phyloP scores from a whole-genome alignment of 2,329 filamentous ascomycete genomes.

The Allantophomopsis cytisporea region DNA sequence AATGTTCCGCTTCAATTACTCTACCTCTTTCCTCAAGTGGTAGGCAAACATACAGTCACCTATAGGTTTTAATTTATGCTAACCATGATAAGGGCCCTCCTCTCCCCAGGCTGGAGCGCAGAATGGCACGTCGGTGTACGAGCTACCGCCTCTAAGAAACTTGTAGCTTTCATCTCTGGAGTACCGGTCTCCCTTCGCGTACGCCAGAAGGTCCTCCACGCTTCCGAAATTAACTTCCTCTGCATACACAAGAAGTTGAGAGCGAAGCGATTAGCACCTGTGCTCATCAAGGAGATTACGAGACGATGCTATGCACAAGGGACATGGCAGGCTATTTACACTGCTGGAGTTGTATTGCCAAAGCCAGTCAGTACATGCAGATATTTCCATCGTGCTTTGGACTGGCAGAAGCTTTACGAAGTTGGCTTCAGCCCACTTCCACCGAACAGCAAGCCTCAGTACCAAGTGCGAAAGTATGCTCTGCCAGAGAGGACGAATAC shows the following conservation, averaged over 20 bases:
- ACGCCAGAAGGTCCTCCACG: conserved; percentile 58
- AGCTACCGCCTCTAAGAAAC: conserved; percentile 66
- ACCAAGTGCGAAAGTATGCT: conserved; percentile 77
- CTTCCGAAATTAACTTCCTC: conserved; percentile 95
- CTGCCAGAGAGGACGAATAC: conserved; percentile 63
- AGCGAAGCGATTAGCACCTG: conserved; percentile 79
- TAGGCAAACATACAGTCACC: conserved; percentile 22
- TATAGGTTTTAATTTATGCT: conserved; percentile 3
- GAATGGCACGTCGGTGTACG: conserved; percentile 94
- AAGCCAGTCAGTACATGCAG: conserved; percentile 86
- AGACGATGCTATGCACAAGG: conserved; percentile 76
- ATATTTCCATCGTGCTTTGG: conserved; percentile 86
- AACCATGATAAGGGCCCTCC: conserved; percentile 56
- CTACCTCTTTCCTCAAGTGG: conserved; percentile 79
- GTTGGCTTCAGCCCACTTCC: conserved; percentile 89
- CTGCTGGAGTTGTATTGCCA: conserved; percentile 79
- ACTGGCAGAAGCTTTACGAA: conserved; percentile 95
- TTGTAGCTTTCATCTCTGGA: conserved; percentile 92
- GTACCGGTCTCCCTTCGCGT: conserved; percentile 77
- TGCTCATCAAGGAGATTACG: conserved; percentile 96
- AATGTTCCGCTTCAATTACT: conserved; percentile 97
- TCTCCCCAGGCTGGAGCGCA: conserved; percentile 86
- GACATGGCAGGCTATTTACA: conserved; percentile 94
- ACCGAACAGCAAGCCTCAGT: conserved; percentile 65
- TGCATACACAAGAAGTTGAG: conserved; percentile 97